Evolutionary conservation across 768 basidiomycete species (phyloP).

Genomic region (Hortiboletus flavorubellus): DNA sequence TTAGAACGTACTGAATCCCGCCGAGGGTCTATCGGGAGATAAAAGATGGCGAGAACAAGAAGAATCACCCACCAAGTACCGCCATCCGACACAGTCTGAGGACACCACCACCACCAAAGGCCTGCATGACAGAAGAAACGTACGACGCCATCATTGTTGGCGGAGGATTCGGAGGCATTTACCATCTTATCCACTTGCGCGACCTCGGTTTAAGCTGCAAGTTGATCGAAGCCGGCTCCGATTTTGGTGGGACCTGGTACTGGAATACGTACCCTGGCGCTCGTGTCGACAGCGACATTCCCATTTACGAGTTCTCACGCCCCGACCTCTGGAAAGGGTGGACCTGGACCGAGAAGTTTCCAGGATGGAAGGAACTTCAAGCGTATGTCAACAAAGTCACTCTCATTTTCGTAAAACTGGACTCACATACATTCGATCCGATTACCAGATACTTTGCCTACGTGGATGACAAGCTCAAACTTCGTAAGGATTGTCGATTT

Average conservation of each 20-base stretch:
- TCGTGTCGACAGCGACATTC: constrained; percentile 11
- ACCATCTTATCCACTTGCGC: constrained; percentile 9
- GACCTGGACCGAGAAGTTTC: constrained; percentile 14
- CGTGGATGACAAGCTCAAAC: constrained; percentile 6
- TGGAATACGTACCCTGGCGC: constrained; percentile 16
- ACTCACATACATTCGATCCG: background rate
- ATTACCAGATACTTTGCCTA: constrained; percentile 12
- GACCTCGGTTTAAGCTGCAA: constrained; percentile 8
- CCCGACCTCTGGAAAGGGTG: constrained; percentile 15
- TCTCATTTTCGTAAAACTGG: background rate
- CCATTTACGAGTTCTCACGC: constrained; percentile 7
- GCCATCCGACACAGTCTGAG: background rate
- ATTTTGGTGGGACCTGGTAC: constrained; percentile 15
- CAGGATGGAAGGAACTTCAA: constrained; percentile 10
- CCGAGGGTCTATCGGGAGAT: background rate
- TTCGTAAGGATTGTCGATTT: constrained; percentile 17
- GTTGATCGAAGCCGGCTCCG: constrained; percentile 7
- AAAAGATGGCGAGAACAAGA: background rate
- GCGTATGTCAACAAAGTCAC: background rate
- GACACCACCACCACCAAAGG: background rate
- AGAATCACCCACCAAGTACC: background rate
- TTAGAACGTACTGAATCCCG: background rate
- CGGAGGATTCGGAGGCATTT: constrained; percentile 8
- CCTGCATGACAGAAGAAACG: background rate
- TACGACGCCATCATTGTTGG: constrained; percentile 12